Percentiles rank a stretch among this genome's conserved stretches.
Conservation (phyloP, 2,329 filamentous ascomycete species). For the Xylaria sp. region DNA sequence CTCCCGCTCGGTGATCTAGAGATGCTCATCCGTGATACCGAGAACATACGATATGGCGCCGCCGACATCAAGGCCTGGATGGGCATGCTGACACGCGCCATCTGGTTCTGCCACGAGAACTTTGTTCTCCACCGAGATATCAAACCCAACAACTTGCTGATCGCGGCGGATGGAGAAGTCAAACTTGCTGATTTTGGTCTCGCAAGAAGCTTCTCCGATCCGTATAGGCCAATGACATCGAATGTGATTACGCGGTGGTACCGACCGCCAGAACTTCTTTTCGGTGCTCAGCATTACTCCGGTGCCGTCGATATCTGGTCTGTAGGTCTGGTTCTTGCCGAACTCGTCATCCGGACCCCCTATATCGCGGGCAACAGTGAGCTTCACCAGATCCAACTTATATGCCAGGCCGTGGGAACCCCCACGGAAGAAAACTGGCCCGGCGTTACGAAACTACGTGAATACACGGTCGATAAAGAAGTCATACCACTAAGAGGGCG, state of each 20-base stretch:
- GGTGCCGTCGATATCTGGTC: slow-evolving; percentile 95
- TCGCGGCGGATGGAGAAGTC: slow-evolving; percentile 89
- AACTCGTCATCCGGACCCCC: slow-evolving; percentile 81
- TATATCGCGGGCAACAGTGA: slow-evolving; percentile 86
- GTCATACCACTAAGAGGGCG: slow-evolving; percentile 66
- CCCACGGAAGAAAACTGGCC: slow-evolving; percentile 96
- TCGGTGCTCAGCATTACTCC: slow-evolving; percentile 86
- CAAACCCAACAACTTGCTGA: slow-evolving; percentile 97
- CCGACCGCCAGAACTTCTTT: slow-evolving; percentile 90
- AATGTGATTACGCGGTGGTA: slow-evolving; percentile 98
- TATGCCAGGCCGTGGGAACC: slow-evolving; percentile 84
- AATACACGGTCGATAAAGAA: slow-evolving; percentile 75
- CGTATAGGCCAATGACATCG: slow-evolving; percentile 85
- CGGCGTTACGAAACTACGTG: slow-evolving; percentile 79
- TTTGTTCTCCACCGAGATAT: slow-evolving; percentile 96
- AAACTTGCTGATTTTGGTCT: slow-evolving; percentile 98
- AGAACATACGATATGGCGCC: slow-evolving; percentile 77
- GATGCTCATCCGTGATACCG: slow-evolving; percentile 87
- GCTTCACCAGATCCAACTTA: slow-evolving; percentile 82
- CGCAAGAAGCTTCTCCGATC: slow-evolving; percentile 86
- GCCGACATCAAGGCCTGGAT: slow-evolving; percentile 98
- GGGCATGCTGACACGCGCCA: slow-evolving; percentile 90
- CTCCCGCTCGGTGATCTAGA: slow-evolving; percentile 93
- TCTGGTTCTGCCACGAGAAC: slow-evolving; percentile 97
- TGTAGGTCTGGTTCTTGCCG: slow-evolving; percentile 89